These are phyloP conservation scores for Bothriochloa decipiens DNA, from an alignment of 176 grass and related monocot species.

Conservation along the genomic window DNA sequence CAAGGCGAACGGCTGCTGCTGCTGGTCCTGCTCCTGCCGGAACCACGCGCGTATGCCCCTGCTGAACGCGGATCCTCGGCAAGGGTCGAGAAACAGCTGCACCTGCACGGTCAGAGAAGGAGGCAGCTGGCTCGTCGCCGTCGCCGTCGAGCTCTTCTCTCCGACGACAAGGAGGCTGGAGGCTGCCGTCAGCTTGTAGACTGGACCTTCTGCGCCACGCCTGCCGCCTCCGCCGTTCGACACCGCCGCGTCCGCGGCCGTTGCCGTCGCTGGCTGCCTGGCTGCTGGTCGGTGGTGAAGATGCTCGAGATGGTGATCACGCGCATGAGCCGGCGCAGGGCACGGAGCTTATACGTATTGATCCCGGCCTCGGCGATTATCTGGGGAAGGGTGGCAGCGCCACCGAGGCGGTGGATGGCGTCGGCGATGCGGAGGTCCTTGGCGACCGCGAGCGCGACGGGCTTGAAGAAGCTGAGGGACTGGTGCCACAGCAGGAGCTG, in stretches of 20 bases:
- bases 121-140: not conserved
- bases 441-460: not conserved
- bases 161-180: not conserved
- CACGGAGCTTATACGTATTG: not conserved
- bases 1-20: not conserved
- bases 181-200: not conserved
- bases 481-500: not conserved
- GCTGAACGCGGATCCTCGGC: too few species aligned
- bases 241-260: too few species aligned
- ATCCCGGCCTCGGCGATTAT: not conserved
- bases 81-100: not conserved
- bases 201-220: not conserved
- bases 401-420: not conserved
- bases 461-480: constrained; percentile 14
- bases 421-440: not conserved
- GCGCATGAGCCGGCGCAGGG: constrained; percentile 12
- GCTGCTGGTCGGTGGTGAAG: not conserved
- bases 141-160: not conserved
- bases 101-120: not conserved
- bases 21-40: not conserved
- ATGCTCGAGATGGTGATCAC: not conserved
- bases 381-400: constrained; percentile 6
- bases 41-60: not conserved
- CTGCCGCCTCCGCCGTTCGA: not conserved
- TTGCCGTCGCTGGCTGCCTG: too few species aligned